Base-by-base conservation (phyloP, 1,284 basidiomycete genomes). In the Microbotryum violaceum region DNA sequence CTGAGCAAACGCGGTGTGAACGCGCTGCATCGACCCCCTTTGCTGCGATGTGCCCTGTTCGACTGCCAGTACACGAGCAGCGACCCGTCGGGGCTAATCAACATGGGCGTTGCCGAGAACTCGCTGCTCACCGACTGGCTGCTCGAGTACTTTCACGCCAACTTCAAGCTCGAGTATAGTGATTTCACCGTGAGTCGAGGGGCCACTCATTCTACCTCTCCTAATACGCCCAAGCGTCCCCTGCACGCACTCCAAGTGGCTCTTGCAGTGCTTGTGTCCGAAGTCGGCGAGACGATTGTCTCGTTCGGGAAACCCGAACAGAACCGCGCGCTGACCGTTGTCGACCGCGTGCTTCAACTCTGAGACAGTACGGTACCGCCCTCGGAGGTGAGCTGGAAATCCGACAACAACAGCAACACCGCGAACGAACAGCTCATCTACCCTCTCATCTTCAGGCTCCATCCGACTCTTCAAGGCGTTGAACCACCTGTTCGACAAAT, bases 41-140 rank as follows among this genome's bases (percentile, higher is more conserved):
- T 67, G 16, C 58, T 67, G 23, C 51, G 56, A 18, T 69, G 67
- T 53, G 58, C 65, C 9, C 58, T 69, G 4, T 69, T 69, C 55
- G 66, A 67, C 49, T 57, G 56, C 52, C 57, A 57, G 47, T 62
- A 65, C 61, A 54, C 63, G 2, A 57, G 57, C 42, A 54, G 58
- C 16, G 77, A 75, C 62, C 75, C 76, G 2, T 66, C 70, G 16
- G 77, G 77, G 4, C 76, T 77, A 55, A 74, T 77, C n/a, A 77
- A 76, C 6, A 68, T 77, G 18, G 77, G 77, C n/a, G 75, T 77
- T 2, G 77, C 77, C 2, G 77, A 78, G 67, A 78, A 78, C 68
- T 69, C 66, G 8, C 60, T 66, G n/a, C 59, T 67, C 66, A 64
- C 67, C 45, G 65, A 70, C 52, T 71, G 69, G 58, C 59, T 68